These are phyloP conservation scores for Linnemannia schmuckeri DNA, from an alignment of 192 early-diverging fungal genomes.

Conservation along the genomic window DNA sequence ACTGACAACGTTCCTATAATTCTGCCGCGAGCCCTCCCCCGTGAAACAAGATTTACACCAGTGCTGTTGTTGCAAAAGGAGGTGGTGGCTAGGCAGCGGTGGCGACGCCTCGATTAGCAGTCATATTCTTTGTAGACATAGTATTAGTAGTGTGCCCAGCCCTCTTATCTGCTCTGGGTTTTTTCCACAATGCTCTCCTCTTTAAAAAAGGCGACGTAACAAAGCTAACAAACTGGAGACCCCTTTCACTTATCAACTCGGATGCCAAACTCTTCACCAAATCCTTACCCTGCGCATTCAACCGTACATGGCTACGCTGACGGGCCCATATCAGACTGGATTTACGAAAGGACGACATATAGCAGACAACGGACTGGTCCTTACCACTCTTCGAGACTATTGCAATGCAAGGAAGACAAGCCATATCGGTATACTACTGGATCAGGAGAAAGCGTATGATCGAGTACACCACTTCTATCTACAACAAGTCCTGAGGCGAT, in stretches of 20 bases:
- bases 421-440: slow-evolving; percentile 20
- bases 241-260: slow-evolving; percentile 17
- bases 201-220: slow-evolving; percentile 31
- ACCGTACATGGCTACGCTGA: neutral
- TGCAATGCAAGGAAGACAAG: neutral
- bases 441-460: slow-evolving; percentile 39
- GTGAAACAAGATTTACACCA: no score
- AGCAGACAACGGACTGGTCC: slow-evolving; percentile 15
- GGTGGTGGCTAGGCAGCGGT: no score
- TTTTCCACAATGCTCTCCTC: no score
- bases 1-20: no score
- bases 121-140: no score
- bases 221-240: slow-evolving; percentile 20
- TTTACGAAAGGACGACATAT: slow-evolving; percentile 15
- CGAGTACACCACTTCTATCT: no score
- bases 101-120: no score
- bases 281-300: slow-evolving; percentile 2
- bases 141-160: no score
- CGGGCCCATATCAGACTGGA: slow-evolving; percentile 19
- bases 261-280: slow-evolving; percentile 40
- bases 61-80: no score
- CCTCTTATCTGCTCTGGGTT: no score
- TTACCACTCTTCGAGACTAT: neutral
- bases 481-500: no score
- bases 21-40: no score